Evolutionary conservation across 495 filamentous ascomycete genomes (phyloP), one percentile per base, ranked within the genome.

Genomic region (Filosporella fistucella): DNA sequence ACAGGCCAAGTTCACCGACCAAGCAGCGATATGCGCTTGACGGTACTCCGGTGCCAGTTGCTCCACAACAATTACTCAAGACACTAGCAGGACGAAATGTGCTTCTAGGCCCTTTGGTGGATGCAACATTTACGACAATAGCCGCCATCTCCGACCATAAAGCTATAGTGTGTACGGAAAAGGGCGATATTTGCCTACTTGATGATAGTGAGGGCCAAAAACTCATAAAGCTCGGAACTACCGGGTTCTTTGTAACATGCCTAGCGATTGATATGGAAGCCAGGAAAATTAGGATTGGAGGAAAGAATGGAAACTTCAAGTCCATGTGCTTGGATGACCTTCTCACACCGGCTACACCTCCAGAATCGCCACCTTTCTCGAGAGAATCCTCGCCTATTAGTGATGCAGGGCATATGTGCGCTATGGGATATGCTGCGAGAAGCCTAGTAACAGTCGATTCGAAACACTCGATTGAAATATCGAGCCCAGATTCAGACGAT

Each of bases 51-150:
- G 22, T 25, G 35, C 51, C 60, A 2, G 29, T 39, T 11, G 28
- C 51, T 18, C 14, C 44, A 2, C 51, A 58, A n/a, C 45, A 66
- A 1, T 46, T 23, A 52, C 60, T 48, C 47, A 75, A 69, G 51
- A 71, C 75, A 21, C 43, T 89, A 58, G 66, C 68, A 58, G 75
- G 80, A 62, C 64, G 85, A 64, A 77, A 88, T 67, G 80, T 85
- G 62, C 65, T 96, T 54, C 74, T 96, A 47, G 87, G 83, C 38
- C 62, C 75, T 54, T 69, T 98, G 55, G 78, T 88, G 4, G 90
- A 96, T 44, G 80, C 78, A 5, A 90, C 81, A 0, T 97, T 98
- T 59, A 86, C 84, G 36, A 83, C 82, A 51, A 77, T 86, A n/a
- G 75, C 81, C 21, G 76, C 80, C 18, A 77, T 96, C 38, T 83